Base-by-base conservation (phyloP, 1,139 yeast species). In the Ogataea hybrid region DNA sequence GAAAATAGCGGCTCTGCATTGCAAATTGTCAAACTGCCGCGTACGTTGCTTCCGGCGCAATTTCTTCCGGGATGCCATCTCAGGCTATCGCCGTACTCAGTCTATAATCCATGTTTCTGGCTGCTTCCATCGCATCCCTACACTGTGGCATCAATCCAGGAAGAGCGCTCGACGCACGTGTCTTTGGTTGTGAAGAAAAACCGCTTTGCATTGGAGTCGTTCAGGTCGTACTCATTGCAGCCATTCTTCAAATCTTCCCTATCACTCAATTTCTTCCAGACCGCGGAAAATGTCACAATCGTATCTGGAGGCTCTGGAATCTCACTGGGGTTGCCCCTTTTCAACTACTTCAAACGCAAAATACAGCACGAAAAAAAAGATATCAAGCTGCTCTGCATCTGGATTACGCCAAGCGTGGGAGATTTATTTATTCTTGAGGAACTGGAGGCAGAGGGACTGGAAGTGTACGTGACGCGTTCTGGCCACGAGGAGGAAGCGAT, bases 231-330 rank as follows among this genome's bases (percentile, higher is more conserved):
- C 50, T 56, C 73, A 15, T 40, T 61, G 21, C 63, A 73, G 14
- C 65, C 69, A 7, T 45, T 38, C 32, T 57, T 54, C 32, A 39
- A 41, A 16, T 54, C 61, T 5, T 56, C 81, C 0, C 63, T 74
- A 36, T 59, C 71, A 27, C 52, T 63, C 7, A 56, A 54, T 27
- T 66, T 67, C 34, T 62, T 63, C 43, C 58, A 58, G 33, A 67
- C 79, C 1, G 80, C 78, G 0, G 73, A 73, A 31, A 70, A 76
- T 39, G 76, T 81, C 0, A 61, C 73, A 8, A 71, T 88, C 7
- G 63, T 88, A 4, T 84, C 89, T 27, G 97, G 96, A 7, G 97
- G 97, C 0, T 79, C 95, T 0, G 97, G 96, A 0, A 74, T 89
- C 5, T 82, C 96, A 0, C 77, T 79, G 53, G 92, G 87, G 0